Conservation (phyloP, 129 eudicot species). For the Chrysanthemum seticuspe region DNA sequence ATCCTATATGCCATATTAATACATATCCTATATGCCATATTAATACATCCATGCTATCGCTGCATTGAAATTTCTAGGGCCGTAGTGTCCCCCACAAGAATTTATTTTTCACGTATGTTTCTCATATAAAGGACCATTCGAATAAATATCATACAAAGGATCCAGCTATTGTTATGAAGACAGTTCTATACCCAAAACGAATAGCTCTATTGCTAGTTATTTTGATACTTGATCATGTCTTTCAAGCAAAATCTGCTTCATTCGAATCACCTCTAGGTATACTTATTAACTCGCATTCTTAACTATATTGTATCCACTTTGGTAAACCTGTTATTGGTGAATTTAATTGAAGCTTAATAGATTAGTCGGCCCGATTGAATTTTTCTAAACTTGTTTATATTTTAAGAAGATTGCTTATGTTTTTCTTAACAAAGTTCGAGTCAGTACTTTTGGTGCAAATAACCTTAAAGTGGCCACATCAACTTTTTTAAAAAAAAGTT, state of each 20-base stretch:
- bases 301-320: background rate
- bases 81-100: background rate
- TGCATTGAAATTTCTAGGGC: background rate
- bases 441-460: too few relatives aligned
- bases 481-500: too few relatives aligned
- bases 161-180: background rate
- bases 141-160: constrained; percentile 1
- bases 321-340: background rate
- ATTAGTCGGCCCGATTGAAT: too few relatives aligned
- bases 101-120: background rate
- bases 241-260: constrained; percentile 10
- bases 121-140: constrained; percentile 3
- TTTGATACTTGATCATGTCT: background rate
- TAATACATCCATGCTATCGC: background rate
- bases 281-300: background rate
- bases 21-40: too few relatives aligned
- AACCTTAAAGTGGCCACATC: too few relatives aligned
- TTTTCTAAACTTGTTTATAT: too few relatives aligned
- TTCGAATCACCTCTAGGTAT: constrained; percentile 3
- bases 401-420: too few relatives aligned
- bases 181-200: background rate
- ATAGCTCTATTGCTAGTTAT: background rate
- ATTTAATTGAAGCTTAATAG: too few relatives aligned
- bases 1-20: too few relatives aligned
- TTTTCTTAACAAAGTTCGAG: too few relatives aligned